phyloP scores from a whole-genome alignment of 768 basidiomycete species.

The Termitomyces titanicus region DNA sequence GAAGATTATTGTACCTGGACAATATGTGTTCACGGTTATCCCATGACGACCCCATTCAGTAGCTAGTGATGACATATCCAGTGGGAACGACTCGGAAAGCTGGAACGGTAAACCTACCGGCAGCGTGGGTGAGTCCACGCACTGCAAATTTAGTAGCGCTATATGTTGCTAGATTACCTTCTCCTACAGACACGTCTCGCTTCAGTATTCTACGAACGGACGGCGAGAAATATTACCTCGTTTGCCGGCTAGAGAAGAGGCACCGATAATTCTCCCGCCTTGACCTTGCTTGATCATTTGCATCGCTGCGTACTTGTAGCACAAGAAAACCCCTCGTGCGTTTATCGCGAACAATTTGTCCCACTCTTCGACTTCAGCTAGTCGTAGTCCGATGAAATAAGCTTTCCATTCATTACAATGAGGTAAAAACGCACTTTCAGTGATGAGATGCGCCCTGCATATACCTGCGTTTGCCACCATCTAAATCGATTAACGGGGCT shows the following conservation, averaged over 20 bases:
- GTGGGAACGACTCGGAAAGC: neutral
- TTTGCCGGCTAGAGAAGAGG: conserved; percentile 38
- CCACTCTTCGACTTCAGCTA: conserved; percentile 28
- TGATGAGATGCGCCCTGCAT: neutral
- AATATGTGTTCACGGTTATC: conserved; percentile 28
- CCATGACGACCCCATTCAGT: conserved; percentile 19
- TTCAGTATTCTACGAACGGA: neutral
- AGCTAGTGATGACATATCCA: conserved; percentile 9
- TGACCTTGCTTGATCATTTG: conserved; percentile 40
- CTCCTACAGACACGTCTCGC: conserved; percentile 7
- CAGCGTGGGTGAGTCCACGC: conserved; percentile 30
- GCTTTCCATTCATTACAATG: neutral
- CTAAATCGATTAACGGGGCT: conserved; percentile 9
- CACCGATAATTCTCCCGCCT: conserved; percentile 42
- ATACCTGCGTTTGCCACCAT: conserved; percentile 34
- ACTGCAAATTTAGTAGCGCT: conserved; percentile 36
- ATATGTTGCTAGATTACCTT: conserved; percentile 21
- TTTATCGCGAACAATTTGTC: conserved; percentile 30
- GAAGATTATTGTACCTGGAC: conserved; percentile 13
- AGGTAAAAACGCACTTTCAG: neutral
- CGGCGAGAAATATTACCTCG: conserved; percentile 18
- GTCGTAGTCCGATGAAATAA: neutral
- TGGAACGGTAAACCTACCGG: conserved; percentile 9
- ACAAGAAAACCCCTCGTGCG: conserved; percentile 32
- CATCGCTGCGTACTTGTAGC: conserved; percentile 37